Evolutionary conservation across 306 rosid genomes (phyloP), one percentile per base, ranked within the genome.

Genomic region (Castanea mollissima): DNA sequence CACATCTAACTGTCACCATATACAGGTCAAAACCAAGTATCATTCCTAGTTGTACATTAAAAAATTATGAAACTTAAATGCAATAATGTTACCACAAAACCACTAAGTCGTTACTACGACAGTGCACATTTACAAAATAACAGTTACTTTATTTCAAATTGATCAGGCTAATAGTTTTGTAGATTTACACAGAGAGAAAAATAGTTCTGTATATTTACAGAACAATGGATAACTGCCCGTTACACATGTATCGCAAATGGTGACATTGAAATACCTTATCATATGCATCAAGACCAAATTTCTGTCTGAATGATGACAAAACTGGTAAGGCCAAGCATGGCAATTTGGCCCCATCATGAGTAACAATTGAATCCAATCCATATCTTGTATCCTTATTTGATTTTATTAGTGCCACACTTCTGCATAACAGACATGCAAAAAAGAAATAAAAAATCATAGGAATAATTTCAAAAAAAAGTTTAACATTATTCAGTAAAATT

Each of bases 371-470:
- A 86, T 94, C 95, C 80, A 92, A 75, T 85, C 91, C 92, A 78
- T 92, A 92, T 80, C 99, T 85, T 46, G 93, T 90, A 74, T 94
- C 99, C 82, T 92, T 94, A 85, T 85, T 92, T 58, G 99, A 94
- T 86, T 94, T 94, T 84, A 94, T 86, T 82, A 92, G 55, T 46
- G 97, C 97, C 70, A 92, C 95, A 65, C 74, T 86, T 84, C 99
- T 94, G 92, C 79, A 74, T 68, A 74, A 62, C 54, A 81, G 82
- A 80, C 65, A 79, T 19, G 69, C 20, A 54, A 55, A 54, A 54
- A 64, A 14, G 56, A 59, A 81, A 56, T 38, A 46, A 27, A 23
- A 25, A 78, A 56, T 46, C 29, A 73, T 77, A 70, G 55, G 29
- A 74, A 27, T 16, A 25, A 44, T 31, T 12, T 34, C 57, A 57